phyloP scores from a whole-genome alignment of 139 green algal species.

The Chlorella sp. region DNA sequence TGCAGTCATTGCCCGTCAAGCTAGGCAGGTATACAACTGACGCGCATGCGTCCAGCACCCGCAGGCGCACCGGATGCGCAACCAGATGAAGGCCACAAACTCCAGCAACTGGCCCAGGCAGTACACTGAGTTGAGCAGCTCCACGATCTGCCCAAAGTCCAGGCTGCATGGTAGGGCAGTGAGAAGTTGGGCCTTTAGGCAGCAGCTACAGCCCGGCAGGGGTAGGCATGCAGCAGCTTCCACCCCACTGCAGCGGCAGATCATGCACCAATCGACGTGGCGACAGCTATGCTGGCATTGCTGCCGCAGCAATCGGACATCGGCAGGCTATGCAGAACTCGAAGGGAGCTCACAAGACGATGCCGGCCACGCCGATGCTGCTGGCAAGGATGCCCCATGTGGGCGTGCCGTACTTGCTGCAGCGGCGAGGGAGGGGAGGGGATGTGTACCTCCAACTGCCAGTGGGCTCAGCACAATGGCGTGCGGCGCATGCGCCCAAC shows the following conservation, averaged over 20 bases:
- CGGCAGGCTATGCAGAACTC: too few species aligned
- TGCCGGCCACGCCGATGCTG: conserved; percentile 75
- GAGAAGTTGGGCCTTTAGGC: background rate
- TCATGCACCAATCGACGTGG: too few species aligned
- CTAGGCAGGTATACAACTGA: background rate
- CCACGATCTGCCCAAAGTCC: conserved; percentile 69
- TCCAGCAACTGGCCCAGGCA: conserved; percentile 95
- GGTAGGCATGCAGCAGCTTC: background rate
- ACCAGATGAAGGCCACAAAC: conserved; percentile 92
- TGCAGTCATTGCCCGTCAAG: background rate
- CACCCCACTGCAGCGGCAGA: too few species aligned
- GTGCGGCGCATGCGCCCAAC: too few species aligned
- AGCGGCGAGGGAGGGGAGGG: conserved; percentile 23
- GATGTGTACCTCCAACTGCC: too few species aligned
- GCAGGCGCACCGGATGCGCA: conserved; percentile 68
- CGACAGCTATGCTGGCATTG: too few species aligned
- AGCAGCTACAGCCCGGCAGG: background rate
- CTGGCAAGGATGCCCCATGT: conserved; percentile 86
- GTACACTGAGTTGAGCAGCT: conserved; percentile 96
- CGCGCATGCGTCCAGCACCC: background rate
- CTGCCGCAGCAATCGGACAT: too few species aligned
- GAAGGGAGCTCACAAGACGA: conserved; percentile 61
- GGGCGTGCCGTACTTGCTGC: conserved; percentile 87
- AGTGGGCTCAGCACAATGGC: too few species aligned
- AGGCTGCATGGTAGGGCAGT: conserved; percentile 20